phyloP scores from a whole-genome alignment of 192 early-diverging fungal genomes.

The Linnemannia exigua region DNA sequence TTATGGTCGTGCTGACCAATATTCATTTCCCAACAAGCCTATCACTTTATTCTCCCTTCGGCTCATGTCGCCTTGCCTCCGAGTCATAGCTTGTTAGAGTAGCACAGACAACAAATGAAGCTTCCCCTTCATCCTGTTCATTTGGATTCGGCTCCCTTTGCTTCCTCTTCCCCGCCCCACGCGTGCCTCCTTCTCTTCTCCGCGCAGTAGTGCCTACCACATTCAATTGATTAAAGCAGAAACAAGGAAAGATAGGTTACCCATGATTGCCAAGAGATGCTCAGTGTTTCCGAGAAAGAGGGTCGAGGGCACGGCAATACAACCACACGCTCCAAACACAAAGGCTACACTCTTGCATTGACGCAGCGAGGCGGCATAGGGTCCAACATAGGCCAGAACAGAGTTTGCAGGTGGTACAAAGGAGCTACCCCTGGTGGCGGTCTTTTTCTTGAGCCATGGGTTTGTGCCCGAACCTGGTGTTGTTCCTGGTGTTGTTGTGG shows the following conservation, averaged over 20 bases:
- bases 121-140: neutral
- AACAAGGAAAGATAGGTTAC: constrained; percentile 8
- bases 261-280: constrained; percentile 48
- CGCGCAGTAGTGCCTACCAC: neutral
- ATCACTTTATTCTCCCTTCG: neutral
- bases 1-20: neutral
- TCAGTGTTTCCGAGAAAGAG: constrained; percentile 52
- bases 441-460: constrained; percentile 17
- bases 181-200: neutral
- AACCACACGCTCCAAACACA: constrained; percentile 53
- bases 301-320: constrained; percentile 48
- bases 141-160: constrained; percentile 3
- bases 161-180: neutral
- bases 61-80: neutral
- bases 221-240: neutral
- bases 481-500: constrained; percentile 14
- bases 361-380: constrained; percentile 28
- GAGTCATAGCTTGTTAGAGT: neutral
- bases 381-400: constrained; percentile 47
- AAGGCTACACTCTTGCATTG: constrained; percentile 47
- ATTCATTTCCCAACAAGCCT: neutral
- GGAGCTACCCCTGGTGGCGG: neutral
- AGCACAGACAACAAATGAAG: neutral
- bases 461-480: neutral
- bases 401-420: constrained; percentile 38